phyloP scores from a whole-genome alignment of 2,329 filamentous ascomycete species.

The Fusarium zealandicum region DNA sequence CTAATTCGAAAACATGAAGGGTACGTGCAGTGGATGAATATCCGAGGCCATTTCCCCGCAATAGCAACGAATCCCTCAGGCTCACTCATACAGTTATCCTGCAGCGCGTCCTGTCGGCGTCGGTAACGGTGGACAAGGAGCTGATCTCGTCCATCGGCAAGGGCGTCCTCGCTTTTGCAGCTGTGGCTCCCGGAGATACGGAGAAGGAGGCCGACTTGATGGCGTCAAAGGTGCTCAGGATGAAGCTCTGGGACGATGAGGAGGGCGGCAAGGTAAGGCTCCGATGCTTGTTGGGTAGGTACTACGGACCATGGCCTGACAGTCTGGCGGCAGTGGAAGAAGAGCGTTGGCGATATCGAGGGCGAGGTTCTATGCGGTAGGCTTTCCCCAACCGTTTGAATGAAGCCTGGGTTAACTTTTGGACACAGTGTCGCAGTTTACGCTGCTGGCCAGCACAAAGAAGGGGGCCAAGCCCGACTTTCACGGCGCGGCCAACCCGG shows the following conservation, averaged over 20 bases:
- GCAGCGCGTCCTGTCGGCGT: constrained; percentile 92
- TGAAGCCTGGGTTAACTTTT: constrained; percentile 1
- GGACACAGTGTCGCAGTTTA: constrained; percentile 91
- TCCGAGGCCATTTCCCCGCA: neutral
- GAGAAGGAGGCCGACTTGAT: constrained; percentile 85
- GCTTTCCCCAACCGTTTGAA: neutral
- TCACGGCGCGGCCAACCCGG: constrained; percentile 81
- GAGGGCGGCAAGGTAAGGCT: constrained; percentile 67
- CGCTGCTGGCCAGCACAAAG: constrained; percentile 88
- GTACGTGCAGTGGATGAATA: constrained; percentile 22
- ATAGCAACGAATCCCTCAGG: constrained; percentile 4
- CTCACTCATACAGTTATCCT: constrained; percentile 72
- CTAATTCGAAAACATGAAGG: constrained; percentile 31
- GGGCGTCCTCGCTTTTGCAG: constrained; percentile 89
- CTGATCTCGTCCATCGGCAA: constrained; percentile 90
- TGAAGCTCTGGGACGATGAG: constrained; percentile 91
- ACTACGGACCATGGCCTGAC: constrained; percentile 20
- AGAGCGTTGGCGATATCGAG: constrained; percentile 82
- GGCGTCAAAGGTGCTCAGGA: constrained; percentile 85
- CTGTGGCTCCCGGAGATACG: constrained; percentile 88
- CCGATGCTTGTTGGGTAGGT: neutral
- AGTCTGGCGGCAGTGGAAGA: constrained; percentile 76
- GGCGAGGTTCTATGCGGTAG: constrained; percentile 95
- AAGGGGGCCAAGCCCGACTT: constrained; percentile 97
- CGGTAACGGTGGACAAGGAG: constrained; percentile 91